Percentiles rank a stretch among this genome's conserved stretches.
These are phyloP conservation scores for Mycena galopus DNA, from an alignment of 768 basidiomycete species.

Conservation along the genomic window DNA sequence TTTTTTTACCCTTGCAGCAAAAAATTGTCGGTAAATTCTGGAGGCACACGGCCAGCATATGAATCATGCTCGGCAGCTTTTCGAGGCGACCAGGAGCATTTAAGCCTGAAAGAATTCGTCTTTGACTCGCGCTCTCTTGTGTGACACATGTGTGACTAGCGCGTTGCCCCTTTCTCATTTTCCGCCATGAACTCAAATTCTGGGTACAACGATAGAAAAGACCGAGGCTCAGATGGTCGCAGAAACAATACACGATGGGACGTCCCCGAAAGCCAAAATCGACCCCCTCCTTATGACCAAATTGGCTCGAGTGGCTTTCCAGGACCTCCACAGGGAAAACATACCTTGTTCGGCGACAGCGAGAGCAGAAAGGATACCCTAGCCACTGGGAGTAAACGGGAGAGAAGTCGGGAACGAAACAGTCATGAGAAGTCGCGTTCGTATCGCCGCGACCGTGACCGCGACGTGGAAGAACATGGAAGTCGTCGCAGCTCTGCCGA, in stretches of 20 bases:
- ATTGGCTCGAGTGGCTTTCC: neutral
- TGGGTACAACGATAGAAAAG: neutral
- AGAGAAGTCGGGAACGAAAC: conserved; percentile 5
- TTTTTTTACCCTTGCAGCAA: too few species aligned
- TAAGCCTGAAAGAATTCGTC: neutral
- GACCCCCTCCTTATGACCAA: neutral
- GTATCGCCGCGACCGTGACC: neutral
- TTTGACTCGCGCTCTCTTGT: neutral
- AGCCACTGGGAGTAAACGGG: neutral
- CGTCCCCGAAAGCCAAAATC: neutral
- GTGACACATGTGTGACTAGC: neutral
- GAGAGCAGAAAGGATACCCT: neutral
- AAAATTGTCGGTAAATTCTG: too few species aligned
- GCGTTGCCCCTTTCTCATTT: neutral
- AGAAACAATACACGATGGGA: neutral
- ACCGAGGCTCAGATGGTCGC: neutral
- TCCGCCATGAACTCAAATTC: neutral
- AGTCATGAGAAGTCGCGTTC: neutral
- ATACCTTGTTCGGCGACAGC: conserved; percentile 10
- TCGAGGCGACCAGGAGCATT: too few species aligned
- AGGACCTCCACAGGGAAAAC: neutral
- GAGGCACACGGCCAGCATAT: too few species aligned
- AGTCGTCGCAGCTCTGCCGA: neutral
- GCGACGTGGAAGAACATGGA: neutral
- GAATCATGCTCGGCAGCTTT: too few species aligned